phyloP scores from a whole-genome alignment of 2,329 filamentous ascomycete species.

The Fusarium sp. region DNA sequence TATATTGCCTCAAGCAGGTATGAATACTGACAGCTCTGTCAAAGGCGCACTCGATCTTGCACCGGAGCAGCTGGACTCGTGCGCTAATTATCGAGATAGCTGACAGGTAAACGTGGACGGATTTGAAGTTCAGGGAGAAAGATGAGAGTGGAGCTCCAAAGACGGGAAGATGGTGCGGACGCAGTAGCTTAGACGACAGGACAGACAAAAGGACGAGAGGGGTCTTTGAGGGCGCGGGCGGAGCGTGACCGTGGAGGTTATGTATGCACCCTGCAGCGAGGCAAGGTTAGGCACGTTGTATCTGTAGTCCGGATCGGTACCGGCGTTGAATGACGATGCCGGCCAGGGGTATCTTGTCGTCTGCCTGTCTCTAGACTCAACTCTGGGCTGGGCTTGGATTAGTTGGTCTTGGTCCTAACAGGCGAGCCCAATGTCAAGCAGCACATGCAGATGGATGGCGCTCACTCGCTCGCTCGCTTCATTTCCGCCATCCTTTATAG shows the following conservation, averaged over 20 bases:
- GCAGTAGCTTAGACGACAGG: constrained; percentile 25
- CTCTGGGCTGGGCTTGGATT: constrained; percentile 17
- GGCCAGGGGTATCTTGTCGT: constrained; percentile 39
- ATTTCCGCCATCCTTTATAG: constrained; percentile 35
- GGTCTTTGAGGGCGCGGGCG: constrained; percentile 32
- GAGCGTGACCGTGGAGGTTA: constrained; percentile 43
- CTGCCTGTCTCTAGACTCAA: constrained; percentile 3
- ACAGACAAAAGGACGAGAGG: constrained; percentile 35
- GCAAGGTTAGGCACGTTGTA: constrained; percentile 37
- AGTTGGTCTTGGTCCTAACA: constrained; percentile 31
- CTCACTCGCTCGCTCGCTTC: constrained; percentile 19
- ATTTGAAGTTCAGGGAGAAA: constrained; percentile 32
- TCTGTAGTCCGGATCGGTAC: constrained; percentile 40
- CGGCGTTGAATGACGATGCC: constrained; percentile 43
- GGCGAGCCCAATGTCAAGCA: constrained; percentile 24
- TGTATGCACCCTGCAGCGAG: constrained; percentile 40
- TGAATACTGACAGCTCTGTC: constrained; percentile 1
- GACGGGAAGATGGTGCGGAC: constrained; percentile 19
- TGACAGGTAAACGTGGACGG: constrained; percentile 24
- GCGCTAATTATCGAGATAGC: constrained; percentile 38
- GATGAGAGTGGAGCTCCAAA: constrained; percentile 29
- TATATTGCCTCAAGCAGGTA: constrained; percentile 14
- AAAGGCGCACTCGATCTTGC: constrained; percentile 9
- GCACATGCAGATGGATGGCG: constrained; percentile 4
- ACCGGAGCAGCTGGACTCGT: constrained; percentile 17